A percentile compares a stretch with the other conserved stretches of the same genome.
These are phyloP conservation scores for Nemania diffusa DNA, from an alignment of 2,329 filamentous ascomycete species.

Conservation along the genomic window DNA sequence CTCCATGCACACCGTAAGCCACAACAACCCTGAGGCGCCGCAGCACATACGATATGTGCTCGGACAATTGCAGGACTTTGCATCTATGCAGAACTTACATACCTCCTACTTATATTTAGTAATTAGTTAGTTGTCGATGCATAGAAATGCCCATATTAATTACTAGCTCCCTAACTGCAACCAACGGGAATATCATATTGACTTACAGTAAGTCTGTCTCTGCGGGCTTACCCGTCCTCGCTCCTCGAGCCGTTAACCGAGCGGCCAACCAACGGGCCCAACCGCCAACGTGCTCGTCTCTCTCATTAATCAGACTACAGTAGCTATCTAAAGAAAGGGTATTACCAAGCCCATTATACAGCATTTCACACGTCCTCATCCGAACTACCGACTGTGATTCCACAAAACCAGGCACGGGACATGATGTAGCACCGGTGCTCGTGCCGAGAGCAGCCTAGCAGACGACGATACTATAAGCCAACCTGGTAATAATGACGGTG, in stretches of 20 bases:
- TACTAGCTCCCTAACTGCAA: no score
- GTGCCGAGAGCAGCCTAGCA: constrained; percentile 16
- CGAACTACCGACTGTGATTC: not conserved
- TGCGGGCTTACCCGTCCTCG: constrained; percentile 5
- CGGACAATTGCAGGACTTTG: not conserved
- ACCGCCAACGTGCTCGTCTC: not conserved
- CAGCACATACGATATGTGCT: not conserved
- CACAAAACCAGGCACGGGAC: not conserved
- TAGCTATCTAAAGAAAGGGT: no score
- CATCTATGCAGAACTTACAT: not conserved
- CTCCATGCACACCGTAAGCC: constrained; percentile 15
- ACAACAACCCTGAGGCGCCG: not conserved
- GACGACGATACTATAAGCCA: not conserved
- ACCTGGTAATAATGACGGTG: constrained; percentile 1
- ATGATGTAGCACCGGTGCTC: constrained; percentile 18
- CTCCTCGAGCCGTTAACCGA: not conserved
- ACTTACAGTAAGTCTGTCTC: not conserved
- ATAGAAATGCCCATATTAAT: not conserved
- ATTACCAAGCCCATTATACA: not conserved
- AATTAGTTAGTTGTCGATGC: not conserved
- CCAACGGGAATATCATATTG: no score
- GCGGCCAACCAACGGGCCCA: no score
- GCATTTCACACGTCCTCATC: not conserved
- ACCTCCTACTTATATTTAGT: constrained; percentile 11
- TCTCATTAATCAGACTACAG: not conserved